phyloP scores from a whole-genome alignment of 441 rosid species.

The Metrosideros polymorpha region DNA sequence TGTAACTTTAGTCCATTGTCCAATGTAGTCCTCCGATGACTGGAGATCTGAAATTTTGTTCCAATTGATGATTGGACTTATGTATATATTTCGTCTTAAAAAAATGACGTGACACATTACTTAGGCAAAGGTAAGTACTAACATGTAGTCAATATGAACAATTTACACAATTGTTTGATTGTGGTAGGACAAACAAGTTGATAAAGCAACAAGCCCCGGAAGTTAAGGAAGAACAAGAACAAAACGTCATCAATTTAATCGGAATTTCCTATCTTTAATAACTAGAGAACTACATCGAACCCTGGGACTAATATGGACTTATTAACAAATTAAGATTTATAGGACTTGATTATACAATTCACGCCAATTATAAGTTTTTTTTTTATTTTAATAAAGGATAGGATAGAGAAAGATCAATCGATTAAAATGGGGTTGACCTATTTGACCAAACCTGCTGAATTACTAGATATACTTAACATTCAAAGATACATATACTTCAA shows the following conservation, averaged over 20 bases:
- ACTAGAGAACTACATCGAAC: neutral
- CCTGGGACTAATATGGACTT: neutral
- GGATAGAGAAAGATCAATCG: neutral
- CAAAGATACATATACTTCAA: neutral
- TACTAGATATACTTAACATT: neutral
- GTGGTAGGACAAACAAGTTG: no score
- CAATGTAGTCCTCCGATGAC: no score
- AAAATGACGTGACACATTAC: no score
- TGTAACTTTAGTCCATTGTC: no score
- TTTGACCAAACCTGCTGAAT: neutral
- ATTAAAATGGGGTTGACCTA: neutral
- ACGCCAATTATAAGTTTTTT: neutral
- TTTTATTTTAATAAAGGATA: neutral
- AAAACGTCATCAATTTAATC: neutral
- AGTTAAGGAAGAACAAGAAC: neutral
- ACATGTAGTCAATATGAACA: no score
- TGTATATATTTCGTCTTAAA: no score
- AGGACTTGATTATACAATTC: neutral
- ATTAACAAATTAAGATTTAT: neutral
- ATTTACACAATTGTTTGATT: no score
- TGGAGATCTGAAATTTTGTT: no score
- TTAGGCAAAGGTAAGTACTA: no score
- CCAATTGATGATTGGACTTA: no score
- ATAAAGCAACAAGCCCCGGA: neutral
- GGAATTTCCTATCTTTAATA: neutral